Evolutionary conservation across 345 rosid species (phyloP).

Genomic region (Linum tenue): DNA sequence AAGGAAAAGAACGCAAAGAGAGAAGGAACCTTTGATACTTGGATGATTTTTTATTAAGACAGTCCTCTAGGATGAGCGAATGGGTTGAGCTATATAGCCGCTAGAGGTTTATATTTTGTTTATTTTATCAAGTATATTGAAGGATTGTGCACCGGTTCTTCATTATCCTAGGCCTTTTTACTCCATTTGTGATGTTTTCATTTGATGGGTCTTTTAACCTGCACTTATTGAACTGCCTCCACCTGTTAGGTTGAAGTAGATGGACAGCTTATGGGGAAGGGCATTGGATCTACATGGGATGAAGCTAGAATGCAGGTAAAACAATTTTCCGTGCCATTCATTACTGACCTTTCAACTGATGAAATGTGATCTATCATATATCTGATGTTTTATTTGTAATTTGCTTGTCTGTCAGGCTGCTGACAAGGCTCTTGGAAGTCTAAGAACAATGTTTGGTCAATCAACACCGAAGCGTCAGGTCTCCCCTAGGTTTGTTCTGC

Average conservation of each 20-base stretch:
- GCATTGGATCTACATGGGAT: conserved; percentile 82
- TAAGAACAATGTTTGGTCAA: conserved; percentile 58
- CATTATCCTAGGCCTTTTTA: no score
- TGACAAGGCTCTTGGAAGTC: conserved; percentile 67
- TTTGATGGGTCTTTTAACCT: background rate
- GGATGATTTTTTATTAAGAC: no score
- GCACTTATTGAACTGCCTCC: conserved; percentile 2
- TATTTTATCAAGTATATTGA: background rate
- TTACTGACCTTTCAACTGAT: background rate
- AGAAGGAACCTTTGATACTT: no score
- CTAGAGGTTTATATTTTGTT: conserved; percentile 2
- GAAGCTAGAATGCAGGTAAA: conserved; percentile 87
- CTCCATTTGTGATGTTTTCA: background rate
- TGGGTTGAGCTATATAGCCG: background rate
- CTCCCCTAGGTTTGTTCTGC: conserved; percentile 65
- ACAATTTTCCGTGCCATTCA: background rate
- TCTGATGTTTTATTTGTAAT: background rate
- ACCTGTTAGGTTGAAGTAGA: conserved; percentile 72
- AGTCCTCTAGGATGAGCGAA: background rate
- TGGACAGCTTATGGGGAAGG: conserved; percentile 81
- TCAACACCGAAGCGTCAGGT: conserved; percentile 56
- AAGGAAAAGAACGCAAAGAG: no score
- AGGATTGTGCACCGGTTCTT: no score
- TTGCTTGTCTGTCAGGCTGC: conserved; percentile 51
- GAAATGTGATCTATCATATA: background rate